Evolutionary conservation across 306 rosid species (phyloP), one percentile per base, ranked within the genome.

Genomic region (Lathyrus tuberosus): DNA sequence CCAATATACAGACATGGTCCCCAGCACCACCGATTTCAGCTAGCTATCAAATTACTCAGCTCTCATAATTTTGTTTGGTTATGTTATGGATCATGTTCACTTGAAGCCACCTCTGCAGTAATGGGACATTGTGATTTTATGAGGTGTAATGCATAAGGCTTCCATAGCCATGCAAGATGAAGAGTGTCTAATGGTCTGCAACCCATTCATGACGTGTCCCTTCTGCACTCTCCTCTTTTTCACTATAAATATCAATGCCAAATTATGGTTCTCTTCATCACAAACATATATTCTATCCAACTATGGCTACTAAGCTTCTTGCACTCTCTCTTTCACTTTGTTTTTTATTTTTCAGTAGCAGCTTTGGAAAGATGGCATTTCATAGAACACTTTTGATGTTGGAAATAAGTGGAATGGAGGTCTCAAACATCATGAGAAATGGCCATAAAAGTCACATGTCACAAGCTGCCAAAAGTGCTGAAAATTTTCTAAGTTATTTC

Each of bases 291-390:
- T 13, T 12, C 9, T 70, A 38, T 15, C 4, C 18, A 22, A 16
- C 2, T 13, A 87, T 88, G 95, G 81, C 83, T 37, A 88, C 40
- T 35, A 35, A 81, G 73, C 71, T 75, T 58, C 8, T 72, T 15
- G 54, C 13, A 10, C 69, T 87, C 46, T 77, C 82, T 17, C 62
- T 87, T 72, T 78, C 82, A 48, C 67, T 81, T 4, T 83, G 76
- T 76, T n/a, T 77, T 52, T 17, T 84, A 14, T 68, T 84, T 22
- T 72, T 80, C 5, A 44, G 84, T 62, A 62, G 76, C 65, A 53
- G 82, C 70, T 59, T 85, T 0, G 84, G n/a, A n/a, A n/a, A n/a
- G n/a, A n/a, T n/a, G n/a, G n/a, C n/a, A n/a, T n/a, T n/a, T n/a
- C n/a, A n/a, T n/a, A n/a, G n/a, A n/a, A n/a, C n/a, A n/a, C n/a